phyloP scores from a whole-genome alignment of 805 yeast genomes.

The Blastobotrys terrestris region DNA sequence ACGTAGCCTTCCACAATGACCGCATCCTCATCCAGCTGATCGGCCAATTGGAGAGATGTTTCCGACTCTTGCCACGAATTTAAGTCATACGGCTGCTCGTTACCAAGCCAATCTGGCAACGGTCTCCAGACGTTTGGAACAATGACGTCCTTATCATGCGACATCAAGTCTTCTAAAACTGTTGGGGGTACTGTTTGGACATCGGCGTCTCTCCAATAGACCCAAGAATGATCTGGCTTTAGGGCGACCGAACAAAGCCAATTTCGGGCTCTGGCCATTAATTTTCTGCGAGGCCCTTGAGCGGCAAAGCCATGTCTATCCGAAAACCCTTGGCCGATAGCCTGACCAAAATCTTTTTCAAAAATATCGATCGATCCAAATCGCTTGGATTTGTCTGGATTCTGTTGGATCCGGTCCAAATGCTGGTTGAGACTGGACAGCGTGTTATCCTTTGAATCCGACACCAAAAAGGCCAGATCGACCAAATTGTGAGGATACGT shows the following conservation, averaged over 20 bases:
- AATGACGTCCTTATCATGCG: slow-evolving; percentile 83
- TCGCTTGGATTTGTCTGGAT: slow-evolving; percentile 52
- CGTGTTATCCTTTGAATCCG: slow-evolving; percentile 87
- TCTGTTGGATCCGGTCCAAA: slow-evolving; percentile 57
- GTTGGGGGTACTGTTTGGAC: slow-evolving; percentile 89
- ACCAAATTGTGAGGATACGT: slow-evolving; percentile 84
- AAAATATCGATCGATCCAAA: slow-evolving; percentile 84
- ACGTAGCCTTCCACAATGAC: slow-evolving; percentile 97
- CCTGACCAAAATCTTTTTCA: slow-evolving; percentile 90
- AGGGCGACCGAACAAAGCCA: slow-evolving; percentile 87
- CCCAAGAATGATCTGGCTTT: slow-evolving; percentile 93
- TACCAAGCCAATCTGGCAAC: slow-evolving; percentile 81
- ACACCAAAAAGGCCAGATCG: slow-evolving; percentile 78
- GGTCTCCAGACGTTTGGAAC: slow-evolving; percentile 99
- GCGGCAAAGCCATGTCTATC: slow-evolving; percentile 97
- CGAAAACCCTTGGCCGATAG: slow-evolving; percentile 86
- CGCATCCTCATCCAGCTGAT: slow-evolving; percentile 77
- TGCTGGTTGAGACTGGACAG: slow-evolving; percentile 57
- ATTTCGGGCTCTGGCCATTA: slow-evolving; percentile 95
- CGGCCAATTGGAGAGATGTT: slow-evolving; percentile 47
- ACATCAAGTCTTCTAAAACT: slow-evolving; percentile 88
- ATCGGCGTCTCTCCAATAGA: slow-evolving; percentile 97
- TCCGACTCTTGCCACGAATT: slow-evolving; percentile 94
- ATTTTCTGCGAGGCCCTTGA: slow-evolving; percentile 91
- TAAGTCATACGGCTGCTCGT: slow-evolving; percentile 91